These are phyloP conservation scores for Penicillium pancosmium DNA, from an alignment of 495 filamentous ascomycete species.

Conservation along the genomic window DNA sequence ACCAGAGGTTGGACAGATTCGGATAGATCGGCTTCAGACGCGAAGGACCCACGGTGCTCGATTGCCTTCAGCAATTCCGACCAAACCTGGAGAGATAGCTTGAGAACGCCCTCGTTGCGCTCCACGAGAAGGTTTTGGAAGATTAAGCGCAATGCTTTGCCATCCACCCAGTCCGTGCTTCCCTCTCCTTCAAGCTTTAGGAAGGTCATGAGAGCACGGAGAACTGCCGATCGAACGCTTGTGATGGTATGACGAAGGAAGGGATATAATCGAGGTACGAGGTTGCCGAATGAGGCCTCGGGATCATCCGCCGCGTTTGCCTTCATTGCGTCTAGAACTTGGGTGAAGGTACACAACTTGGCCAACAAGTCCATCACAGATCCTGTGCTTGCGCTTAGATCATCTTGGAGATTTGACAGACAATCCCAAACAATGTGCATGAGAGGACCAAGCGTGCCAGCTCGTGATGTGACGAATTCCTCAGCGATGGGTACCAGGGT, in stretches of 20 bases:
- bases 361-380: slow-evolving; percentile 97
- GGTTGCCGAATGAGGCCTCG: slow-evolving; percentile 83
- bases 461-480: slow-evolving; percentile 85
- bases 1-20: slow-evolving; percentile 73
- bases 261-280: slow-evolving; percentile 92
- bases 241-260: slow-evolving; percentile 97
- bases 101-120: slow-evolving; percentile 76
- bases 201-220: slow-evolving; percentile 92
- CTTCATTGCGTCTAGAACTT: slow-evolving; percentile 94
- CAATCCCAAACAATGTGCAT: slow-evolving; percentile 98
- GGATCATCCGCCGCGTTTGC: slow-evolving; percentile 78
- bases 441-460: slow-evolving; percentile 71
- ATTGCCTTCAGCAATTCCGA: slow-evolving; percentile 70
- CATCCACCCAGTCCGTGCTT: slow-evolving; percentile 89
- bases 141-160: slow-evolving; percentile 81
- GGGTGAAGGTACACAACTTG: slow-evolving; percentile 90
- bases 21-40: slow-evolving; percentile 60
- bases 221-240: slow-evolving; percentile 87
- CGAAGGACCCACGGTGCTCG: slow-evolving; percentile 61
- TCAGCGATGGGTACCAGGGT: slow-evolving; percentile 94
- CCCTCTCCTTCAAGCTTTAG: slow-evolving; percentile 79
- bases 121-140: slow-evolving; percentile 97
- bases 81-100: slow-evolving; percentile 86
- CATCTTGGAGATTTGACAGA: slow-evolving; percentile 90
- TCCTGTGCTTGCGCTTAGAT: slow-evolving; percentile 94